Percentiles rank a stretch among this genome's conserved stretches.
Conservation (phyloP, 2,329 filamentous ascomycete genomes). For the Tothia fuscella region DNA sequence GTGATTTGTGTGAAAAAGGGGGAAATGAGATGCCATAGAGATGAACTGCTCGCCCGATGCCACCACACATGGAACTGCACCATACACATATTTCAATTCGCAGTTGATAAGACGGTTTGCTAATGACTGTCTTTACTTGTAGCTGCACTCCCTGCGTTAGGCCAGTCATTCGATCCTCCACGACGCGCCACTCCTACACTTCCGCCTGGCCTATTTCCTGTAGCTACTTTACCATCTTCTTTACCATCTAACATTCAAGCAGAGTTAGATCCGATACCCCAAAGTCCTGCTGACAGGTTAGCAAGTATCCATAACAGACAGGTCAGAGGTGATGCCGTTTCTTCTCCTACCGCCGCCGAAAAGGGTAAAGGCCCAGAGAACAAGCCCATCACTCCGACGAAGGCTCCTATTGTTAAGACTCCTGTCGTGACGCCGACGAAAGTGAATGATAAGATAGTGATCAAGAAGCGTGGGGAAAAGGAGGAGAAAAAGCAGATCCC, state of each 20-base stretch:
- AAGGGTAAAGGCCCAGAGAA: no score
- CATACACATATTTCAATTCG: not conserved
- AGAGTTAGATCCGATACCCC: slow-evolving; percentile 15
- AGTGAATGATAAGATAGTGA: no score
- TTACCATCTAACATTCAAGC: slow-evolving; percentile 18
- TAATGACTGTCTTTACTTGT: not conserved
- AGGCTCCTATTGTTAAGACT: no score
- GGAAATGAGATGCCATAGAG: not conserved
- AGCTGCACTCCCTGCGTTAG: slow-evolving; percentile 8
- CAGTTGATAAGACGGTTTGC: not conserved
- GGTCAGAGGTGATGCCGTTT: no score
- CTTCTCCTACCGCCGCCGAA: no score
- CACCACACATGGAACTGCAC: not conserved
- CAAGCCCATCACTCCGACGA: no score
- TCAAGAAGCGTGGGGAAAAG: no score
- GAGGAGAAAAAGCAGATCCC: no score
- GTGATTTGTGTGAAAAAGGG: not conserved
- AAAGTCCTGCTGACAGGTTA: no score
- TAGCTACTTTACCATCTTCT: slow-evolving; percentile 19
- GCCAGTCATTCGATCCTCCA: slow-evolving; percentile 3
- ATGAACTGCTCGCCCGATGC: not conserved
- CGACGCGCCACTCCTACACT: slow-evolving; percentile 8
- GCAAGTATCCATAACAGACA: no score
- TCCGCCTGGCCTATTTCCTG: slow-evolving; percentile 8
- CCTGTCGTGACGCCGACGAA: no score